Conservation (phyloP, 2,329 filamentous ascomycete genomes). For the Arthrobotrys sphaeroides region DNA sequence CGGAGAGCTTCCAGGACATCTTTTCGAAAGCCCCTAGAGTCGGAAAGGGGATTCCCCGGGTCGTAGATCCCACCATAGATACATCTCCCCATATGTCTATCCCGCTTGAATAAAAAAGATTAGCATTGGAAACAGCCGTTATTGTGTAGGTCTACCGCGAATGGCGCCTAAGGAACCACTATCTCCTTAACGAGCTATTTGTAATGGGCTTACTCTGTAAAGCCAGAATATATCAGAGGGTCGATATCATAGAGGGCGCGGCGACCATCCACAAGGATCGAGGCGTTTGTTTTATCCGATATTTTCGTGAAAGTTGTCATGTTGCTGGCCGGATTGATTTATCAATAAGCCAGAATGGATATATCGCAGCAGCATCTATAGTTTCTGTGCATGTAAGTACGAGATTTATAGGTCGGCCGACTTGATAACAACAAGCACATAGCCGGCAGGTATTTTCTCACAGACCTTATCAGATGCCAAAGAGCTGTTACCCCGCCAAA, state of each 20-base stretch:
- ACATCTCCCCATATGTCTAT: slow-evolving; percentile 85
- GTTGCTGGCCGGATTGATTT: background rate
- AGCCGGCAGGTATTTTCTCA: background rate
- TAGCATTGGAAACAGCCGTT: background rate
- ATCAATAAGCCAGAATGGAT: background rate
- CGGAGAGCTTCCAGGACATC: slow-evolving; percentile 79
- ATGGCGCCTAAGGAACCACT: background rate
- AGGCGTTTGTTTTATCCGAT: slow-evolving; percentile 18
- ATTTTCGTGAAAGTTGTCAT: slow-evolving; percentile 48
- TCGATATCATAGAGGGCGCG: slow-evolving; percentile 78
- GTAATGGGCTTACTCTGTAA: slow-evolving; percentile 84
- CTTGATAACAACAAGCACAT: background rate
- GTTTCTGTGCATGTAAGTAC: no score
- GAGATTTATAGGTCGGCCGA: no score
- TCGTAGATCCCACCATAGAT: slow-evolving; percentile 89
- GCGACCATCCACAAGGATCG: slow-evolving; percentile 64
- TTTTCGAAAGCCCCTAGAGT: slow-evolving; percentile 77
- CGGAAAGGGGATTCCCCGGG: slow-evolving; percentile 76
- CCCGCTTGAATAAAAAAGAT: background rate
- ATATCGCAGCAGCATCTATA: no score
- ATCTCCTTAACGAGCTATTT: slow-evolving; percentile 38
- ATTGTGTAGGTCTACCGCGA: background rate
- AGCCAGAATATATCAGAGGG: slow-evolving; percentile 83
- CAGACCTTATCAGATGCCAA: background rate
- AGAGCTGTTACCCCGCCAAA: background rate